Evolutionary conservation across 192 early-diverging fungal species (phyloP).

Genomic region (Podila minutissima): DNA sequence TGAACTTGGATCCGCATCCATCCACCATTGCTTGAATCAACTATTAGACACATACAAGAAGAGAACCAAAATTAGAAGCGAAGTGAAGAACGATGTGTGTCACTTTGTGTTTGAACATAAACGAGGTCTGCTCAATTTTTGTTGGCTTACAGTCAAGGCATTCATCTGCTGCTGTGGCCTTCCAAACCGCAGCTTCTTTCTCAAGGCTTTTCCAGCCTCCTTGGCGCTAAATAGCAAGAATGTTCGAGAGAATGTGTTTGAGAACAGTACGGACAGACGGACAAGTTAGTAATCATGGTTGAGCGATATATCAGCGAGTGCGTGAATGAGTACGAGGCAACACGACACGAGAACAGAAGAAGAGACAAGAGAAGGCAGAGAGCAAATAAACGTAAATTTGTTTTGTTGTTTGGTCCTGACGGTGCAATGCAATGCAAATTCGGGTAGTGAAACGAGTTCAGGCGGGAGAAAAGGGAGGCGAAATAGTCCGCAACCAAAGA

Average conservation of each 20-base stretch:
- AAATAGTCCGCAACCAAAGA: not conserved
- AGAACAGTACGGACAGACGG: too few species aligned
- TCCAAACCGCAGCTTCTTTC: slow-evolving; percentile 31
- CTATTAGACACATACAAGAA: slow-evolving; percentile 9
- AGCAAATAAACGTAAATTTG: too few species aligned
- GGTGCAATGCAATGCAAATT: too few species aligned
- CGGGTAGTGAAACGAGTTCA: too few species aligned
- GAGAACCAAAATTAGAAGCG: not conserved
- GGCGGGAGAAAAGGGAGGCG: too few species aligned
- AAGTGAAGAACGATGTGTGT: not conserved
- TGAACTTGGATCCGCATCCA: slow-evolving; percentile 51
- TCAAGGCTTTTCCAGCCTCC: slow-evolving; percentile 27
- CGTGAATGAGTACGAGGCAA: not conserved
- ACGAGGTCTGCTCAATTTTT: too few species aligned
- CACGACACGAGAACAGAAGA: not conserved
- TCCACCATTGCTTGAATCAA: slow-evolving; percentile 51
- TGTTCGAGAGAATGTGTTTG: not conserved
- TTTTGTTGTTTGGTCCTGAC: too few species aligned
- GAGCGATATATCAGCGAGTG: too few species aligned
- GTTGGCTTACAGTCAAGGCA: slow-evolving; percentile 20
- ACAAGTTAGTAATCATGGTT: too few species aligned
- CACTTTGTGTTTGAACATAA: too few species aligned
- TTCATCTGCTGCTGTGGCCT: slow-evolving; percentile 41
- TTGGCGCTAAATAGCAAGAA: slow-evolving; percentile 12
- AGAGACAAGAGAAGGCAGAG: too few species aligned